Percentiles rank a stretch among this genome's conserved stretches.
These are phyloP conservation scores for Trichoderma sp. DNA, from an alignment of 2,329 filamentous ascomycete species.

Conservation along the genomic window DNA sequence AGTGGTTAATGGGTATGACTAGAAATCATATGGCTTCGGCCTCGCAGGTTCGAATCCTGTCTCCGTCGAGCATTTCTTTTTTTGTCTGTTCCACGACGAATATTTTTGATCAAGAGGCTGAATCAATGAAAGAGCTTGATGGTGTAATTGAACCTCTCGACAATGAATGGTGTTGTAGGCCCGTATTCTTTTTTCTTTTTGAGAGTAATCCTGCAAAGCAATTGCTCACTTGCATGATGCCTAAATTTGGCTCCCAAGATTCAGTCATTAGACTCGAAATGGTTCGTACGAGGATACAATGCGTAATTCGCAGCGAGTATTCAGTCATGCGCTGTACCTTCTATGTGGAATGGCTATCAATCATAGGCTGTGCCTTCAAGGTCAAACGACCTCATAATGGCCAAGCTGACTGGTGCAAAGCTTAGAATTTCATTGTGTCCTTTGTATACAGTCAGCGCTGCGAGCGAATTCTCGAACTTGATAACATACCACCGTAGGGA, in stretches of 20 bases:
- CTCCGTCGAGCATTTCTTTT: conserved; percentile 18
- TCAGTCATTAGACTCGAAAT: neutral
- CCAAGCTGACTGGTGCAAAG: conserved; percentile 61
- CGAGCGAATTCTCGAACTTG: neutral
- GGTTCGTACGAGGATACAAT: neutral
- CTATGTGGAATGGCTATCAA: neutral
- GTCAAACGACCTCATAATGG: conserved; percentile 64
- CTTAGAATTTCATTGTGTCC: conserved; percentile 69
- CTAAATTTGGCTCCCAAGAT: no score
- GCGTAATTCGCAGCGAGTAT: neutral
- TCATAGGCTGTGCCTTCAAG: conserved; percentile 33
- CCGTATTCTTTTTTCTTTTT: neutral
- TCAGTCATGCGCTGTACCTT: neutral
- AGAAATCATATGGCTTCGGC: conserved; percentile 19
- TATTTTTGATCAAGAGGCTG: neutral
- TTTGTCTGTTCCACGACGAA: neutral
- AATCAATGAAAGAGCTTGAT: neutral
- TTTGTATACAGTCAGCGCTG: conserved; percentile 30
- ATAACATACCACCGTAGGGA: conserved; percentile 51
- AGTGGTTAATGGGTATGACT: conserved; percentile 16
- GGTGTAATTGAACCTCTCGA: neutral
- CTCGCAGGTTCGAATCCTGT: conserved; percentile 18
- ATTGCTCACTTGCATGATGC: neutral
- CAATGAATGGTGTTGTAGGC: neutral
- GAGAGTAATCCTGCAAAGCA: neutral